Conservation (phyloP, 371 early-diverging fungal species). For the Mucor plumbeus region DNA sequence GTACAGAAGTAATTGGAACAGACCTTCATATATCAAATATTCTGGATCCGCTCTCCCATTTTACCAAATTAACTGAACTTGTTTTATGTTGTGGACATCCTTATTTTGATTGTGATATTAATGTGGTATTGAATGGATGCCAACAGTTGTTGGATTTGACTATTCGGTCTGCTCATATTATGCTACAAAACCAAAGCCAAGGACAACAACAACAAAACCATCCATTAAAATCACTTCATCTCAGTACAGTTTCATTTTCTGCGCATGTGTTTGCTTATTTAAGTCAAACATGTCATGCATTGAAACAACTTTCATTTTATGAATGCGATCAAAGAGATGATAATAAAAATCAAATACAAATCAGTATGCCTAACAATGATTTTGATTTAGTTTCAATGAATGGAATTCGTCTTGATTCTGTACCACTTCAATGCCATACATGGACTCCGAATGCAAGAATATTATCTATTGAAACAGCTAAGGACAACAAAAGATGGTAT, state of each 20-base stretch:
- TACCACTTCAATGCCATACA: background rate
- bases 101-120: constrained; percentile 8
- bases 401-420: constrained; percentile 12
- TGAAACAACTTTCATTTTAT: background rate
- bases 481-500: constrained; percentile 5
- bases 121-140: constrained; percentile 4
- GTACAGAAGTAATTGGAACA: constrained; percentile 15
- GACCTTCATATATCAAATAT: background rate
- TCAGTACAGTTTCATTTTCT: constrained; percentile 8
- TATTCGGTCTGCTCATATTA: constrained; percentile 13
- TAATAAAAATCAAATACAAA: background rate
- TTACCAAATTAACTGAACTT: constrained; percentile 5
- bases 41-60: background rate
- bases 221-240: constrained; percentile 2
- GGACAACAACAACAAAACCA: background rate
- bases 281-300: background rate
- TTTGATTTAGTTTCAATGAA: constrained; percentile 8
- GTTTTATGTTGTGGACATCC: constrained; percentile 15
- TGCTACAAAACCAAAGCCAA: background rate
- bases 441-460: background rate
- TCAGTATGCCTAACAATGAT: constrained; percentile 11
- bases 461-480: background rate
- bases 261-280: constrained; percentile 10
- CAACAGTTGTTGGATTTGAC: background rate
- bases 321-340: constrained; percentile 12